Base-by-base conservation (phyloP, 1,139 yeast species). In the Lodderomyces jiufengensis region DNA sequence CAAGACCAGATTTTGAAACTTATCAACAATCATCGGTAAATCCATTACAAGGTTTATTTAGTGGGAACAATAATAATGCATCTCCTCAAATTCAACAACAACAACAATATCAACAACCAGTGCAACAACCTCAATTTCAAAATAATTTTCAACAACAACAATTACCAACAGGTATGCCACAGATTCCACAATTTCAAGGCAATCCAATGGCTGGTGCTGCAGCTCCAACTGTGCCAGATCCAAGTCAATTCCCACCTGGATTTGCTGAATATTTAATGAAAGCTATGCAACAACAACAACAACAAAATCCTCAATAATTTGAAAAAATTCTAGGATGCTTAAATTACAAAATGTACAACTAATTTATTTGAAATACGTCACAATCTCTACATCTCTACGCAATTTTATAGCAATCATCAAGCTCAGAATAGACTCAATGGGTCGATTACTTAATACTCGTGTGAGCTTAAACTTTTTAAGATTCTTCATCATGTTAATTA, bases 41-140 rank as follows among this genome's bases (percentile, higher is more conserved):
- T 47, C 79, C 79, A 32, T 69, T 75, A 48, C 71, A 70, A 34
- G 74, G 74, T n/a, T 63, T 74, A 43, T 74, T 73, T 48, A 57
- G 52, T 35, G 33, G 33, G 15, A 24, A 31, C 20, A 24, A 10
- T 16, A 15, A 28, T 9, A 48, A 46, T 5, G 43, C 41, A 16
- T 49, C 46, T 16, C 51, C 47, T n/a, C 46, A 41, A 23, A 37
- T 26, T 22, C 49, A 41, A 32, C 41, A 32, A 8, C 47, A 38
- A 30, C 48, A 40, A 12, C 45, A 39, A 18, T 15, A 26, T 22
- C 33, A 49, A 20, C 31, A 24, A 20, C 14, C 12, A 13, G 26
- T 26, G 2, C 13, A 8, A 3, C 29, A 25, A 18, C 29, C 33
- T 21, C 41, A 28, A 36, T 48, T 6, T 22, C n/a, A 5, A 5